Base-by-base conservation (phyloP, 2,329 filamentous ascomycete species). In the Remersonia thermophila region DNA sequence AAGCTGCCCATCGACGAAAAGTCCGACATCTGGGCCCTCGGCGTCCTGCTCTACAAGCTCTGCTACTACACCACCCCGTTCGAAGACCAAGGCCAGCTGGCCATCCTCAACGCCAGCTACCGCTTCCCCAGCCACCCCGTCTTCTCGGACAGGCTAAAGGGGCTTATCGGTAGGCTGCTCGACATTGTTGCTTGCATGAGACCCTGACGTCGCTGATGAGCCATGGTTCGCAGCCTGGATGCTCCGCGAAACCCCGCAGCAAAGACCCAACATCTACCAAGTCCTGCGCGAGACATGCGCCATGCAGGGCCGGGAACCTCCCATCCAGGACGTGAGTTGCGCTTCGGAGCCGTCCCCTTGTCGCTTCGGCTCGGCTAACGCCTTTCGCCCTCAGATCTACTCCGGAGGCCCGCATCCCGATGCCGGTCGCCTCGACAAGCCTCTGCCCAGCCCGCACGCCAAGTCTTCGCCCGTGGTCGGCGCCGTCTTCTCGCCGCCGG, bases 41-140 rank as follows among this genome's bases (percentile, higher is more conserved):
- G 91, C 4, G 91, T 98, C 29, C 65, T 98, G 40, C 62, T 98
- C 37, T 98, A 98, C 67, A 98, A 98, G 66, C 69, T 98, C 43
- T 98, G 91, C 65, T 98, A 96, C 61, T 98, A 98, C 60, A 98
- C 91, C 2, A 98, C 91, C 5, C 91, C 91, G 1, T 98, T 98
- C 51, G 91, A 98, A 61, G 89, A 96, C 45, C 86, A 94, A 54
- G 91, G 91, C 17, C 89, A 95, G 62, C 83, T 96, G 65, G 91
- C 91, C 10, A 98, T 98, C 45, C 64, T 98, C 42, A 96, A 96
- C 55, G 91, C 91, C 34, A 93, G 77, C 57, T 96, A 84, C 69
- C 87, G 83, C 52, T 98, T 84, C 51, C 91, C 89, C 5, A 74
- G 71, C 41, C 85, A 95, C 52, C 91, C 91, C 18, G 66, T 73